Evolutionary conservation across 345 rosid genomes (phyloP).

Genomic region (Salix caprea): DNA sequence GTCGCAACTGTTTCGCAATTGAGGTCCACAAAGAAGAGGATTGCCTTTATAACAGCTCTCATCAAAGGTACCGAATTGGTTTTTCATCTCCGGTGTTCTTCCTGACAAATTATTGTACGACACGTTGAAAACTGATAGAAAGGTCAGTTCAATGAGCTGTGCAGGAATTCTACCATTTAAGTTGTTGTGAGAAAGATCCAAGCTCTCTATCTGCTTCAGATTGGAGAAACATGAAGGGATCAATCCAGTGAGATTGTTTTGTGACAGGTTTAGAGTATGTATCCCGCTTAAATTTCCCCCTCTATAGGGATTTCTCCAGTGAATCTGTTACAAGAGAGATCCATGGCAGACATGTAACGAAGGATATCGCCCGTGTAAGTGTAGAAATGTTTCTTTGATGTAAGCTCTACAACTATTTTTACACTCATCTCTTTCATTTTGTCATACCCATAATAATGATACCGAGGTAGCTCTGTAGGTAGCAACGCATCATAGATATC

Average conservation of each 20-base stretch:
- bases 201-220: constrained; percentile 27
- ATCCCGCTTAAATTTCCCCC: neutral
- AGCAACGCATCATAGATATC: too few relatives aligned
- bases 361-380: neutral
- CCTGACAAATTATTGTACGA: constrained; percentile 38
- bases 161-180: constrained; percentile 25
- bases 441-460: too few relatives aligned
- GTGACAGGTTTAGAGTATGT: constrained; percentile 25
- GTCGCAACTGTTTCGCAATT: neutral
- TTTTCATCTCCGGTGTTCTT: neutral
- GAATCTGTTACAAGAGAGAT: neutral
- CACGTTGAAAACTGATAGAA: constrained; percentile 21
- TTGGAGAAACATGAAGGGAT: constrained; percentile 30
- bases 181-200: constrained; percentile 32
- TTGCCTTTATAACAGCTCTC: constrained; percentile 16
- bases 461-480: too few relatives aligned
- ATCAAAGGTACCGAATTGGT: constrained; percentile 26
- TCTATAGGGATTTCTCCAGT: neutral
- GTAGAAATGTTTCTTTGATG: neutral
- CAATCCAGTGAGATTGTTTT: constrained; percentile 14
- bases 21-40: constrained; percentile 26
- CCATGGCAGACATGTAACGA: neutral
- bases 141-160: constrained; percentile 8
- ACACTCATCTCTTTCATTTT: neutral
- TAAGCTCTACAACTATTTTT: neutral